Conservation (phyloP, 805 yeast genomes). For the Torulaspora franciscae region DNA sequence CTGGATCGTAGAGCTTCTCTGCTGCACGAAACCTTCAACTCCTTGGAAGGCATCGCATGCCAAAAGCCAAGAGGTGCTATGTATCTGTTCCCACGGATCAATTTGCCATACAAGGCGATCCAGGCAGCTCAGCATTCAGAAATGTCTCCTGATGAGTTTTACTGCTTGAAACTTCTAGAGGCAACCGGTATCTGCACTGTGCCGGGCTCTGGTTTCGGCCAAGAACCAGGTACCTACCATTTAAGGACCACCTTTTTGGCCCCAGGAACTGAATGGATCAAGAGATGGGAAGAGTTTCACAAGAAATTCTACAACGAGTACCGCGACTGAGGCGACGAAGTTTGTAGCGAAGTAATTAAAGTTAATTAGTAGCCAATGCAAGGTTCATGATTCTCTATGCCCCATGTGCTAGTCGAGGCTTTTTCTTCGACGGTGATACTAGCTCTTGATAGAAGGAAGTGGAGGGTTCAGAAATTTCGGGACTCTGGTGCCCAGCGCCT, state of each 20-base stretch:
- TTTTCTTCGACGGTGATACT: constrained; percentile 5
- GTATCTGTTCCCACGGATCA: constrained; percentile 85
- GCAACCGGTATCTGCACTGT: constrained; percentile 93
- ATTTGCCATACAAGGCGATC: constrained; percentile 59
- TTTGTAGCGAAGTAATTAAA: not conserved
- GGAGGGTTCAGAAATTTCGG: constrained; percentile 10
- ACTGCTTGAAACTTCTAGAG: constrained; percentile 79
- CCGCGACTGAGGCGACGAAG: constrained; percentile 25
- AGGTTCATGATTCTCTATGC: not conserved
- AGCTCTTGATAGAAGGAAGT: constrained; percentile 6
- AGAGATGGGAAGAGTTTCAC: constrained; percentile 76
- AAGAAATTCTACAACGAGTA: constrained; percentile 58
- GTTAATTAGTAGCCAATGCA: not conserved
- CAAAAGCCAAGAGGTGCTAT: constrained; percentile 95
- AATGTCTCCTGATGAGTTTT: constrained; percentile 75
- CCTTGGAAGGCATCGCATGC: constrained; percentile 79
- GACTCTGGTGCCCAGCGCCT: constrained; percentile 2
- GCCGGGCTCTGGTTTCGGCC: constrained; percentile 98
- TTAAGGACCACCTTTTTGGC: constrained; percentile 95
- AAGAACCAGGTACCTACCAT: constrained; percentile 82
- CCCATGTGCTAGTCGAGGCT: constrained; percentile 1
- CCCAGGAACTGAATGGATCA: constrained; percentile 89
- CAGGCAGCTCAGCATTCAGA: constrained; percentile 53
- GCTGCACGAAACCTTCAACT: constrained; percentile 64
- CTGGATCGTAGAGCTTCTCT: constrained; percentile 58